Evolutionary conservation across 1,284 basidiomycete species (phyloP).

Genomic region (Ganoderma lucidum): DNA sequence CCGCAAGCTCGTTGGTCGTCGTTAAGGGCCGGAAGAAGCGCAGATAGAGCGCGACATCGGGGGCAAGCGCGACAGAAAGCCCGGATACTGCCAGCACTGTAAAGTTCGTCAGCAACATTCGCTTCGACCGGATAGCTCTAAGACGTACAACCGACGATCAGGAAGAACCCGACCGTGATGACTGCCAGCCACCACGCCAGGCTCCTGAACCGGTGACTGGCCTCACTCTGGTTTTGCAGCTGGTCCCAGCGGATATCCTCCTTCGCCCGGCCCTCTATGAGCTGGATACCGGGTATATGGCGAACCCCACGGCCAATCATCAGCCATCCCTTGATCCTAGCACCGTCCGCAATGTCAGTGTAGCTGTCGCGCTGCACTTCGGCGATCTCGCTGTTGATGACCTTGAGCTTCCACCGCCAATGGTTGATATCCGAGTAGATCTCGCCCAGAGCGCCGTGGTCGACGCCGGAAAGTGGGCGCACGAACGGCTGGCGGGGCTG

Average conservation of each 20-base stretch:
- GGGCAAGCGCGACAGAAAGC: constrained; percentile 70
- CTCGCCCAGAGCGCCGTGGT: constrained; percentile 66
- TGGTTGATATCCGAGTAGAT: constrained; percentile 74
- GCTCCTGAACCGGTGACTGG: constrained; percentile 50
- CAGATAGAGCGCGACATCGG: constrained; percentile 75
- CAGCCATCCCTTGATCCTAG: constrained; percentile 77
- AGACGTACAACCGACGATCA: constrained; percentile 70
- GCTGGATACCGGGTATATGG: constrained; percentile 66
- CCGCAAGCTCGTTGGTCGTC: constrained; percentile 56
- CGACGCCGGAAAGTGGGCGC: constrained; percentile 71
- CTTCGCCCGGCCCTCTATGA: constrained; percentile 80
- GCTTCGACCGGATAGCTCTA: background rate
- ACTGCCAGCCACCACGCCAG: constrained; percentile 66
- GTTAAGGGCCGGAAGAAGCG: constrained; percentile 67
- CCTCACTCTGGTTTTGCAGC: constrained; percentile 64
- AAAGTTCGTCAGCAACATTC: constrained; percentile 30
- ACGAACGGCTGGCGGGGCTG: constrained; percentile 77
- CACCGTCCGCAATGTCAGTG: constrained; percentile 74
- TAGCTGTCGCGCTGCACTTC: constrained; percentile 71
- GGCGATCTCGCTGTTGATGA: constrained; percentile 73
- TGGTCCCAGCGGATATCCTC: constrained; percentile 85
- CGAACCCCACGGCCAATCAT: constrained; percentile 74
- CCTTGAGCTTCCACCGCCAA: constrained; percentile 74
- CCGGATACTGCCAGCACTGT: constrained; percentile 75
- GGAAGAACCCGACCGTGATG: constrained; percentile 53